Base-by-base conservation (phyloP, 73 alveolate genomes). In the Symbiodinium pilosum region DNA sequence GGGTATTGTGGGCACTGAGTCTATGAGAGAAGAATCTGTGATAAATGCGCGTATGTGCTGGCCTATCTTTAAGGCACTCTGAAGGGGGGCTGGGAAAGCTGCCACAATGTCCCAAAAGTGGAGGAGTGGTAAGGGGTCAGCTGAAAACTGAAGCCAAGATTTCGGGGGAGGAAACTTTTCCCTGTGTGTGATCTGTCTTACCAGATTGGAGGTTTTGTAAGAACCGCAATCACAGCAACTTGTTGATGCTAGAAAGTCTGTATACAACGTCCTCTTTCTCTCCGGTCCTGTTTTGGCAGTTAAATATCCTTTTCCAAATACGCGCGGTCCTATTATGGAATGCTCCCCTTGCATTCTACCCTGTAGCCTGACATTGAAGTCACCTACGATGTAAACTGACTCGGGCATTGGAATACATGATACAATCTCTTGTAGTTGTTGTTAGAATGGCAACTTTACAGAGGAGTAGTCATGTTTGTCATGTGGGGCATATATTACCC, bases 321-420 rank as follows among this genome's bases (percentile, higher is more conserved):
- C 36, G 26, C 43, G 73, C 6, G 92, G 92, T 4, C 92, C 92
- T 2, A 84, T 7, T 0, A 16, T 4, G 21, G 4, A 9, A 26
- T 11, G 36, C 26, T 84, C 92, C 14, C 9, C 14, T 21, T 43
- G 21, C n/a, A 2, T 5, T 1, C 92, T 12, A 3, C 92, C 92
- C 71, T 84, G 92, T 43, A 84, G 71, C 73, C 92, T 3, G 30
- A 84, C 92, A 24, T 84, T 84, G 71, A 84, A 40, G 28, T 84
- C 92, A 9, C 92, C 92, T 18, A 84, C 20, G 52, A 84, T 56
- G 32, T 84, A 43, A 51, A 34, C 47, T 5, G 92, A 71, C 36
- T 84, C 92, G 3, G 92, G 92, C 42, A 28, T 40, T 11, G 92
- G 92, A 43, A 84, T 5, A 3, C 18, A 5, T 2, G 43, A 32